A percentile compares a stretch with the other conserved stretches of the same genome.
These are phyloP conservation scores for Talaromyces sp. DNA, from an alignment of 2,329 filamentous ascomycete genomes.

Conservation along the genomic window DNA sequence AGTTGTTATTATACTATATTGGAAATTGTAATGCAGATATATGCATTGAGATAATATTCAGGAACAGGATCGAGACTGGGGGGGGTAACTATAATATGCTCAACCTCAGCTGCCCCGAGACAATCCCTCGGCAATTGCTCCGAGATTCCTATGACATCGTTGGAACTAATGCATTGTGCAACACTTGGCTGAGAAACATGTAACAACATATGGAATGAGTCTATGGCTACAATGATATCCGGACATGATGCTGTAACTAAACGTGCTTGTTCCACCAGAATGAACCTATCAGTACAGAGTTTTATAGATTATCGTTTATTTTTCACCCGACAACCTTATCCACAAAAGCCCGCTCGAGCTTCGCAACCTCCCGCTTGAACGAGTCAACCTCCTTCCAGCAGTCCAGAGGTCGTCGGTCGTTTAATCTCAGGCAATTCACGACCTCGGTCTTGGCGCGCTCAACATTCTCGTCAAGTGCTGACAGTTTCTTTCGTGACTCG, in stretches of 20 bases:
- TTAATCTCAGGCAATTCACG: slow-evolving; percentile 73
- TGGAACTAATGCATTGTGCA: neutral
- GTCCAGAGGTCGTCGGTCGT: slow-evolving; percentile 84
- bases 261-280: slow-evolving; percentile 1
- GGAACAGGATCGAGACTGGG: neutral
- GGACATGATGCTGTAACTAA: slow-evolving; percentile 9
- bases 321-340: slow-evolving; percentile 62
- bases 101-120: neutral
- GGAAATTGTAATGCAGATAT: neutral
- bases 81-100: neutral
- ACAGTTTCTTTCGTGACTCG: slow-evolving; percentile 58
- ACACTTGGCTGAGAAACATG: neutral
- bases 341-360: slow-evolving; percentile 82
- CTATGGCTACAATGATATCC: slow-evolving; percentile 17
- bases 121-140: slow-evolving; percentile 1
- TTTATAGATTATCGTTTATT: neutral
- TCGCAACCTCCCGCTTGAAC: slow-evolving; percentile 85
- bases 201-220: neutral
- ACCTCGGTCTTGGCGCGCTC: slow-evolving; percentile 72
- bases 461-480: slow-evolving; percentile 66
- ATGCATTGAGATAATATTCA: neutral
- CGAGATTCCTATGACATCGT: neutral
- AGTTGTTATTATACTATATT: neutral
- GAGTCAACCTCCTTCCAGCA: slow-evolving; percentile 91
- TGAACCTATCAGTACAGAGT: slow-evolving; percentile 8